Percentiles rank a stretch among this genome's conserved stretches.
Conservation (phyloP, 2,329 filamentous ascomycete genomes). For the Pseudogymnoascus pannorum region DNA sequence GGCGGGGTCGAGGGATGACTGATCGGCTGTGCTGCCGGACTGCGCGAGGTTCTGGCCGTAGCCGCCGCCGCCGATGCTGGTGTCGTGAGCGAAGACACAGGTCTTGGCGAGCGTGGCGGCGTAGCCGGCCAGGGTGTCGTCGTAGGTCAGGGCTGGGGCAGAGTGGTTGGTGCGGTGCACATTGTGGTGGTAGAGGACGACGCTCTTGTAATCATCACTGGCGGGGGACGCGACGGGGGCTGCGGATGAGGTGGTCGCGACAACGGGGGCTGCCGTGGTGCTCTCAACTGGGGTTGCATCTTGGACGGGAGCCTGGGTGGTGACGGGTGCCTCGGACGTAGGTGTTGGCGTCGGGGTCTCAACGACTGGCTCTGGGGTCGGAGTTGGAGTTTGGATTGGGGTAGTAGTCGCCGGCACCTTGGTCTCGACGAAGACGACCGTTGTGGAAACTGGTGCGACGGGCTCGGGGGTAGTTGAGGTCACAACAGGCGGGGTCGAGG, state of each 20-base stretch:
- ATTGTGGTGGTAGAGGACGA: constrained; percentile 71
- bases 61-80: constrained; percentile 48
- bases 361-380: constrained; percentile 9
- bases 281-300: too few relatives aligned
- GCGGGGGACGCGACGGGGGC: constrained; percentile 13
- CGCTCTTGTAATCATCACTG: constrained; percentile 27
- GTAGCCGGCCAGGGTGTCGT: constrained; percentile 52
- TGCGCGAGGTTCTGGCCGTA: constrained; percentile 94
- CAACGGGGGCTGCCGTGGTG: too few relatives aligned
- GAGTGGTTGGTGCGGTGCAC: constrained; percentile 78
- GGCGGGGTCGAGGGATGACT: constrained; percentile 41
- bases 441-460: neutral
- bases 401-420: too few relatives aligned
- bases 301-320: constrained; percentile 1
- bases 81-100: constrained; percentile 71
- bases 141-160: constrained; percentile 57
- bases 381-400: neutral
- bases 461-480: neutral
- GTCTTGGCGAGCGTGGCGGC: constrained; percentile 56
- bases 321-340: neutral
- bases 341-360: constrained; percentile 12
- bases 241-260: constrained; percentile 15
- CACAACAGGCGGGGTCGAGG: constrained; percentile 19
- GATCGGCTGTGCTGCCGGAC: constrained; percentile 37
- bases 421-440: constrained; percentile 15